Evolutionary conservation across 257 asterid species (phyloP).

Genomic region (Hygrophila difformis): DNA sequence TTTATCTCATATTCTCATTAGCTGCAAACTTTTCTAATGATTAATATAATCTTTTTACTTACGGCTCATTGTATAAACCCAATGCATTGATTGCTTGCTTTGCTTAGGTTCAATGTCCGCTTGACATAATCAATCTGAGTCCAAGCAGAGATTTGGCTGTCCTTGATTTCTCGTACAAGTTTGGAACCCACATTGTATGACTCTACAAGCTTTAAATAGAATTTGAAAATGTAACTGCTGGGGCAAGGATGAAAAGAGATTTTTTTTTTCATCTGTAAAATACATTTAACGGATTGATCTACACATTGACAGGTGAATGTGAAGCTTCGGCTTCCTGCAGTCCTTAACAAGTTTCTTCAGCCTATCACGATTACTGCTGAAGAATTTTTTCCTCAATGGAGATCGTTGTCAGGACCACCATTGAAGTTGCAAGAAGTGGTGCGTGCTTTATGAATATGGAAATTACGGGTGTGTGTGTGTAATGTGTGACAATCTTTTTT

Average conservation of each 20-base stretch:
- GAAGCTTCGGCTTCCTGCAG: conserved; percentile 76
- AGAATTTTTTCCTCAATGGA: conserved; percentile 79
- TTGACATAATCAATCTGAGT: conserved; percentile 57
- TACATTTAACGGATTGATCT: conserved; percentile 12
- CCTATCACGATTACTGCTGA: conserved; percentile 59
- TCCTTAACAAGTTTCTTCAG: conserved; percentile 60
- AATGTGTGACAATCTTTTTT: too few relatives aligned
- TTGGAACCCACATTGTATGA: conserved; percentile 44
- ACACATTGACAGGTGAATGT: conserved; percentile 44
- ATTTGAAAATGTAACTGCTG: background rate
- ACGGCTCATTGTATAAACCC: background rate
- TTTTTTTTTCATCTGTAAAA: background rate
- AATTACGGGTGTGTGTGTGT: too few relatives aligned
- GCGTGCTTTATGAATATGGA: conserved; percentile 13
- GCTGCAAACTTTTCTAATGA: background rate
- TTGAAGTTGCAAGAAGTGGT: conserved; percentile 85
- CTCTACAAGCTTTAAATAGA: conserved; percentile 1
- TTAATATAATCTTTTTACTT: background rate
- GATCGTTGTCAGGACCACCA: conserved; percentile 83
- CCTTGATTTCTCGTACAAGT: conserved; percentile 63
- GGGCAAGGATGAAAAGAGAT: background rate
- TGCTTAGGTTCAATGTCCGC: conserved; percentile 80
- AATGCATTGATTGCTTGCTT: conserved; percentile 13
- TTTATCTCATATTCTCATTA: conserved; percentile 10
- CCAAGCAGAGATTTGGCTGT: conserved; percentile 83